These are phyloP conservation scores for Apodospora peruviana DNA, from an alignment of 495 filamentous ascomycete genomes.

Conservation along the genomic window DNA sequence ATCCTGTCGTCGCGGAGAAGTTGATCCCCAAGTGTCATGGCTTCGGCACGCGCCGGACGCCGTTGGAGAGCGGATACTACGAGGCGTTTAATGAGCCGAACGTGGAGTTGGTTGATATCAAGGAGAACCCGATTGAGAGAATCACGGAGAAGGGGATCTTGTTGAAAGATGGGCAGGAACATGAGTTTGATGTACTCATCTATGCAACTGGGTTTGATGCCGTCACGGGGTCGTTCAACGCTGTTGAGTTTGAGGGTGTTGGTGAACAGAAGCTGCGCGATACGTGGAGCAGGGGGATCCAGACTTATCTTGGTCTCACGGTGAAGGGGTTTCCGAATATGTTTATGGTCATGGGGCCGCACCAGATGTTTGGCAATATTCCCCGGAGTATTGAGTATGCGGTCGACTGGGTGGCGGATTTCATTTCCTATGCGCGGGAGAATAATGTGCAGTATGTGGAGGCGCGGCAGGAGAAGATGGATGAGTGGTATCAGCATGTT, in stretches of 20 bases:
- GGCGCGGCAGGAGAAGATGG: constrained; percentile 38
- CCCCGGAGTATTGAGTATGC: constrained; percentile 44
- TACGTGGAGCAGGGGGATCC: constrained; percentile 41
- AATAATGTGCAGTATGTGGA: constrained; percentile 38
- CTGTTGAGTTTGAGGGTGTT: constrained; percentile 42
- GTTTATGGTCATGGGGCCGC: constrained; percentile 45
- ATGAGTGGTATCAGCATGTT: constrained; percentile 41
- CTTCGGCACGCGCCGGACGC: constrained; percentile 46
- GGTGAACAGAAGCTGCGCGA: constrained; percentile 37
- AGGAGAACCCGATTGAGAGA: constrained; percentile 35
- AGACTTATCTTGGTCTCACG: constrained; percentile 45
- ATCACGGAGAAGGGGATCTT: constrained; percentile 39
- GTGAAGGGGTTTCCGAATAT: constrained; percentile 50
- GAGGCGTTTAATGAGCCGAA: constrained; percentile 45
- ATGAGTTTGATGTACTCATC: constrained; percentile 48
- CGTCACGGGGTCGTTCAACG: constrained; percentile 45
- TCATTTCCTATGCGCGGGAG: constrained; percentile 35
- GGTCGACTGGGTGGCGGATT: constrained; percentile 47
- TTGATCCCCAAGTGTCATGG: constrained; percentile 44
- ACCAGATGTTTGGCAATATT: constrained; percentile 44
- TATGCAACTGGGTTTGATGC: constrained; percentile 54
- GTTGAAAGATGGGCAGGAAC: constrained; percentile 27
- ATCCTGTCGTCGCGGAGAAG: constrained; percentile 40
- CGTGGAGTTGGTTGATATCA: constrained; percentile 45
- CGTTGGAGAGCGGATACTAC: constrained; percentile 48